Base-by-base conservation (phyloP, 208 protist genomes). In the Balamuthia mandrillaris region DNA sequence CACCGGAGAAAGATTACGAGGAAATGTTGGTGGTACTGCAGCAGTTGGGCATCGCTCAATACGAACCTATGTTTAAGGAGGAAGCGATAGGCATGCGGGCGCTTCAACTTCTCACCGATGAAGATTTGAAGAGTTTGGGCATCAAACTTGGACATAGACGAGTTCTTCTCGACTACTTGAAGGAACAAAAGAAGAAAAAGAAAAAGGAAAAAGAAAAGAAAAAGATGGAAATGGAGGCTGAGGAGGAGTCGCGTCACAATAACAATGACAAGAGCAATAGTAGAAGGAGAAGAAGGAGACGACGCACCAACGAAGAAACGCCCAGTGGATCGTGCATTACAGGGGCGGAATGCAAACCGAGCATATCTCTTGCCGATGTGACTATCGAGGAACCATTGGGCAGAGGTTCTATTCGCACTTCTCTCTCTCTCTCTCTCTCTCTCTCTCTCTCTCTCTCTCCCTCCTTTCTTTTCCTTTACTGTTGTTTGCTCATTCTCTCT, bases 1-100 rank as follows among this genome's bases (percentile, higher is more conserved):
- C 42, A 78, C 29, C 47, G 47, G 68, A 78, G 68, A 54, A 54
- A 27, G 68, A 78, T 27, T 56, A 78, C 42, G 68, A 78, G 31
- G 31, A 31, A 7, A 78, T 78, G 70, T 37, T 79, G 27, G 70
- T 58, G 18, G 44, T 79, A 35, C 47, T 79, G 16, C 49, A n/a
- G 31, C 56, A 37, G 31, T 35, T 79, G 27, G 56, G 56, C 21
- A 37, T 79, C 14, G 29, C 41, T 16, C 49, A 79, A 35, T 79
- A 79, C 31, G 41, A 58, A 58, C 70, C 35, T 14, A 27, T 79
- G 16, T 79, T 79, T 29, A 45, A 58, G 37, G 70, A 79, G 16
- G 70, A 79, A 29, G 70, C 49, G 24, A 79, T 79, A 27, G 70
- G 70, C 41, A 79, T 79, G 70, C 70, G 70, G 47, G 70, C 70